Conservation (phyloP, 257 asterid species). For the Prunella vulgaris region DNA sequence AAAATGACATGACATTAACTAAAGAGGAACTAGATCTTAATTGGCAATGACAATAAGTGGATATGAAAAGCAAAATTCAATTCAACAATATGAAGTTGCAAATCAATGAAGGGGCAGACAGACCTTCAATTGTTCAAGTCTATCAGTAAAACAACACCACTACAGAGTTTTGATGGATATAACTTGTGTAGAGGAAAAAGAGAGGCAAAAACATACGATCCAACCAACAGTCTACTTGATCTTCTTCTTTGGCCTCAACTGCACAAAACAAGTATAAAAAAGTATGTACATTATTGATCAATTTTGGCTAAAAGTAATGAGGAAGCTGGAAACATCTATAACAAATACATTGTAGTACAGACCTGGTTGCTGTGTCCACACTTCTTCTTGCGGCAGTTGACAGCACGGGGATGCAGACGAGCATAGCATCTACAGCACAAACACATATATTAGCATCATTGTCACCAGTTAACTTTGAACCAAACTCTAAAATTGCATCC, state of each 20-base stretch:
- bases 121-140: conserved; percentile 8
- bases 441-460: background rate
- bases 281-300: background rate
- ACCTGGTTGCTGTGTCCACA: conserved; percentile 94
- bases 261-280: conserved; percentile 5
- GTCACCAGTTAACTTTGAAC: background rate
- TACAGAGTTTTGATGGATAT: conserved; percentile 1
- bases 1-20: background rate
- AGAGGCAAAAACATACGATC: background rate
- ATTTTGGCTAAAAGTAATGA: background rate
- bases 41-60: background rate
- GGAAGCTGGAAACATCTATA: background rate
- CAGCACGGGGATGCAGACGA: conserved; percentile 83
- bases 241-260: conserved; percentile 63
- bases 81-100: background rate
- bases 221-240: conserved; percentile 37
- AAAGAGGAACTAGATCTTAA: background rate
- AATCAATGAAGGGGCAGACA: background rate
- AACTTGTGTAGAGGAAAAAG: background rate
- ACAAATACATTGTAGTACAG: background rate
- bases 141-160: background rate
- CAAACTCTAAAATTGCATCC: background rate
- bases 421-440: conserved; percentile 62
- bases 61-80: background rate
- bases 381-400: conserved; percentile 91